Conservation (phyloP, 352 stramenopile genomes). For the Phytophthora sojae region DNA sequence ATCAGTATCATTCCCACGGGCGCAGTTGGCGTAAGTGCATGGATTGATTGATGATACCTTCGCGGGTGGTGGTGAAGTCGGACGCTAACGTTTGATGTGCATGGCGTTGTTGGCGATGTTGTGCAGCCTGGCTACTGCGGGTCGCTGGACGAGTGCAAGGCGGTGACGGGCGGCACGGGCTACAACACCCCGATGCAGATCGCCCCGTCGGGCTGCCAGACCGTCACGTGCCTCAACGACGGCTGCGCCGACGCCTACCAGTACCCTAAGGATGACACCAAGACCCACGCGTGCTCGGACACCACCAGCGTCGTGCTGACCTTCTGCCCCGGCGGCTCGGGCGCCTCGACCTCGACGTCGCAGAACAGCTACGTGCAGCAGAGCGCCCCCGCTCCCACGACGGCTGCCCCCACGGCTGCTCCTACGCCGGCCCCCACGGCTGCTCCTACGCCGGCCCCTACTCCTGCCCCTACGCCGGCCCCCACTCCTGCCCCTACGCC, state of each 20-base stretch:
- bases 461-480: neutral
- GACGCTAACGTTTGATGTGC: slow-evolving; percentile 1
- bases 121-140: slow-evolving; percentile 51
- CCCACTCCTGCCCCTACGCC: neutral
- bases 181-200: slow-evolving; percentile 81
- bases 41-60: slow-evolving; percentile 8
- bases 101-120: slow-evolving; percentile 2
- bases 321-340: slow-evolving; percentile 51
- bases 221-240: slow-evolving; percentile 59
- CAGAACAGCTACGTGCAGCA: slow-evolving; percentile 6
- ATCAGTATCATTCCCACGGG: slow-evolving; percentile 56
- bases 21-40: slow-evolving; percentile 34
- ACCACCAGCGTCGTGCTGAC: slow-evolving; percentile 48
- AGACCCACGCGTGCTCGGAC: slow-evolving; percentile 58
- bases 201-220: slow-evolving; percentile 44
- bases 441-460: neutral
- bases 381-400: neutral
- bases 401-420: slow-evolving; percentile 4
- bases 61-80: neutral
- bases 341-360: neutral
- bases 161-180: slow-evolving; percentile 53
- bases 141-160: slow-evolving; percentile 64
- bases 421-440: slow-evolving; percentile 11
- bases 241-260: slow-evolving; percentile 72
- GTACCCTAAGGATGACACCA: slow-evolving; percentile 61